Evolutionary conservation across 2,329 filamentous ascomycete species (phyloP), one percentile per base, ranked within the genome.

Genomic region (Acrocalymma vagum): DNA sequence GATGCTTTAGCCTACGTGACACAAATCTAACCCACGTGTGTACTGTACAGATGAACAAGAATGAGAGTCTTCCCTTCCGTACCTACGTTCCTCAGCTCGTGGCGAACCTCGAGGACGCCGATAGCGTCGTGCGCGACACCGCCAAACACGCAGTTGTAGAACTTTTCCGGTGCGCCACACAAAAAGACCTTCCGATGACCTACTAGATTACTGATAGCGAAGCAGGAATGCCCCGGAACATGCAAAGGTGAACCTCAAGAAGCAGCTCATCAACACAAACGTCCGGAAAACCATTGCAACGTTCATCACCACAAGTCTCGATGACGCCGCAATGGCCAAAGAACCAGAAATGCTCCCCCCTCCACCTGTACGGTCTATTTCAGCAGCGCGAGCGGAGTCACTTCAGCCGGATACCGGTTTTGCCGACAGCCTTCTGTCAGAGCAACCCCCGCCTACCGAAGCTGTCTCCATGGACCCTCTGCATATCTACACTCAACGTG

Each of bases 231-330:
- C 90, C 1, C 88, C 91, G 11, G 86, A 88, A 52, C 79, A 85
- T 41, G 93, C 92, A 33, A 95, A 96, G 68, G 87, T 87, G 2
- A 92, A 96, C 62, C 75, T 97, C 22, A 94, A 94, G 73, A 87
- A 84, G 63, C 90, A 96, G 70, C 77, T 97, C 45, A 86, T 88
- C 64, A 85, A 84, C 60, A 88, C 88, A 69, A 90, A 90, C 60
- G 90, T 97, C 33, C 84, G 93, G 28, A 90, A 90, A 48, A 87
- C 90, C 10, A 96, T 96, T 60, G 87, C 89, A 48, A 82, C 85
- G 40, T 86, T 87, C 49, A 94, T 97, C 48, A 80, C 92, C 29
- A 82, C 87, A 39, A 86, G 87, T 49, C 82, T 96, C 30, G 84
- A 81, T 4, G 82, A 86, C 80, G 95, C 38, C 81, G 80, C 6